Evolutionary conservation across 108 stramenopile genomes (phyloP).

Genomic region (Cyclostephanos invisitatus): DNA sequence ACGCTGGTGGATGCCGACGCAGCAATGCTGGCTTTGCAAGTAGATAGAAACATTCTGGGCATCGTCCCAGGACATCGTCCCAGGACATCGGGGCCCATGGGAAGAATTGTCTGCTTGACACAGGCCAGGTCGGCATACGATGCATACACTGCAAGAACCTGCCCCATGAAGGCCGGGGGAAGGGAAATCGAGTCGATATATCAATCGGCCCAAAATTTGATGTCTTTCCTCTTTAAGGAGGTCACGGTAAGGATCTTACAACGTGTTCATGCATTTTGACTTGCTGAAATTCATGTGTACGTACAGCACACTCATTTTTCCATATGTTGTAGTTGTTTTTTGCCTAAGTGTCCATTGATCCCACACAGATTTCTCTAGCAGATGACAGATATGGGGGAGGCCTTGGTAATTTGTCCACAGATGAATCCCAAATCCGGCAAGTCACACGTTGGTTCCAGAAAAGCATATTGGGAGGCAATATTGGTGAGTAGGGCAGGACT

Average conservation of each 20-base stretch:
- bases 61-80: constrained; percentile 37
- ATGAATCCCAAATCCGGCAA: constrained; percentile 33
- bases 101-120: constrained; percentile 45
- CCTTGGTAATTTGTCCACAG: background rate
- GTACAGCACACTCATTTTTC: background rate
- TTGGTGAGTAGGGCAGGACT: constrained; percentile 15
- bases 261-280: background rate
- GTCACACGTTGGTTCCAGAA: constrained; percentile 25
- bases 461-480: constrained; percentile 18
- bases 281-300: background rate
- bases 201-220: constrained; percentile 65
- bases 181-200: constrained; percentile 51
- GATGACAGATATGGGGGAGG: constrained; percentile 22
- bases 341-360: constrained; percentile 16
- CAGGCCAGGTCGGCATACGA: constrained; percentile 65
- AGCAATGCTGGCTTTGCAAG: constrained; percentile 63
- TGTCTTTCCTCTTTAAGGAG: constrained; percentile 26
- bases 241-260: constrained; percentile 3
- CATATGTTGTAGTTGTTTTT: background rate
- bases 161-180: constrained; percentile 47
- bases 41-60: constrained; percentile 68
- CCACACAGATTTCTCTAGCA: constrained; percentile 23
- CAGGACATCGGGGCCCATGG: constrained; percentile 60
- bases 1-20: constrained; percentile 29
- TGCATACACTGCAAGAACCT: constrained; percentile 57